Conservation (phyloP, 495 filamentous ascomycete genomes). For the Aspergillus steynii region DNA sequence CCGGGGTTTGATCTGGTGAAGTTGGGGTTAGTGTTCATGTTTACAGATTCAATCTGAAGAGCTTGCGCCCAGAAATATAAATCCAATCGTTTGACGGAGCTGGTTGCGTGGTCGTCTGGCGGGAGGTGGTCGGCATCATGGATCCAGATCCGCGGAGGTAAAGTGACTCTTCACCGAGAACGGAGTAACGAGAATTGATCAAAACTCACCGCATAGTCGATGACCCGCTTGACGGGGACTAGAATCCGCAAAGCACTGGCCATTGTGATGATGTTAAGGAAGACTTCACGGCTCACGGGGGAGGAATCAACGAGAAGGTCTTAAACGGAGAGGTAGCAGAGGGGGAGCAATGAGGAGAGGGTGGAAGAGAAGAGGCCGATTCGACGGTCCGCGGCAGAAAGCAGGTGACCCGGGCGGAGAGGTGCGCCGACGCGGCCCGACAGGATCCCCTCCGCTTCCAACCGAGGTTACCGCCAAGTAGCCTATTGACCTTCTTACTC, state of each 20-base stretch:
- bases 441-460: constrained; percentile 29
- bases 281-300: not conserved
- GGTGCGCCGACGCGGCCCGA: constrained; percentile 42
- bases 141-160: not conserved
- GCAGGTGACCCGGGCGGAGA: constrained; percentile 17
- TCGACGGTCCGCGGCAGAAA: constrained; percentile 21
- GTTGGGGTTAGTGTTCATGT: constrained; percentile 3
- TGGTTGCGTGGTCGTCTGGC: too few species aligned
- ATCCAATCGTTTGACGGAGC: too few species aligned
- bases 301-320: not conserved
- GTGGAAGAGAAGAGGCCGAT: constrained; percentile 17
- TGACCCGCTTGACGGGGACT: constrained; percentile 95
- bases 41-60: not conserved
- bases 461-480: constrained; percentile 36
- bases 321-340: constrained; percentile 8
- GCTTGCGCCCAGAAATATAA: too few species aligned
- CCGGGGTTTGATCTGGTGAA: constrained; percentile 83
- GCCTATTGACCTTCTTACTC: constrained; percentile 1
- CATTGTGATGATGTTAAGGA: constrained; percentile 53
- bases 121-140: not conserved
- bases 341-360: constrained; percentile 13
- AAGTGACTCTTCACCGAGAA: constrained; percentile 20
- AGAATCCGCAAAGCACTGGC: constrained; percentile 80
- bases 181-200: constrained; percentile 17
- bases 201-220: constrained; percentile 90